phyloP scores from a whole-genome alignment of 2,329 filamentous ascomycete species.

The Coccinonectria pachysandricola region DNA sequence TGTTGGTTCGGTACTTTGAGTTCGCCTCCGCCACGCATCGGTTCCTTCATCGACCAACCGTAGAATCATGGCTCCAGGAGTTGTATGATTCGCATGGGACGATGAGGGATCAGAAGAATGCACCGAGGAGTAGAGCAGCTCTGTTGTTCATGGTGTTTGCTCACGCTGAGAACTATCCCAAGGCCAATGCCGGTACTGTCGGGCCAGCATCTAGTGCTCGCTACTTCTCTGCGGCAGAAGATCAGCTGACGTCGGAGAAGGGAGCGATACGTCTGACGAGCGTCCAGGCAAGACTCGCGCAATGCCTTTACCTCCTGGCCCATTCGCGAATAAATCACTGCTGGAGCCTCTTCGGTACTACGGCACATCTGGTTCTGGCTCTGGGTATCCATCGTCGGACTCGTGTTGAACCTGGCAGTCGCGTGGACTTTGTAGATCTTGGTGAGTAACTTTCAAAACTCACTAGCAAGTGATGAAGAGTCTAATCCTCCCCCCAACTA shows the following conservation, averaged over 20 bases:
- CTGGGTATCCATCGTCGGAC: constrained; percentile 29
- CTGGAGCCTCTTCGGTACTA: constrained; percentile 34
- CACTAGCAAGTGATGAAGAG: too few species aligned
- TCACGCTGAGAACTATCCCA: constrained; percentile 31
- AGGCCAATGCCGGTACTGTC: not conserved
- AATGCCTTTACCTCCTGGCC: constrained; percentile 31
- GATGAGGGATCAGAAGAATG: constrained; percentile 7
- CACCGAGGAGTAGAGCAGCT: constrained; percentile 21
- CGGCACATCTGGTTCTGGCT: constrained; percentile 26
- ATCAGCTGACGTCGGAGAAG: constrained; percentile 24
- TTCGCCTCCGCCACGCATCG: constrained; percentile 44
- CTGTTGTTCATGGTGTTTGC: constrained; percentile 40
- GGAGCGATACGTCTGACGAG: constrained; percentile 25
- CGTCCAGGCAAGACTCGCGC: constrained; percentile 27
- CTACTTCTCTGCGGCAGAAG: constrained; percentile 22
- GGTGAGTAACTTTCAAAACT: too few species aligned
- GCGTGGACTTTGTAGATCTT: constrained; percentile 24
- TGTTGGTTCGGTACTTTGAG: constrained; percentile 41
- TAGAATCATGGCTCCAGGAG: constrained; percentile 33
- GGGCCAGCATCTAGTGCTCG: too few species aligned
- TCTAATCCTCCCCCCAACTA: too few species aligned
- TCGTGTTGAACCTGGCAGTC: constrained; percentile 5
- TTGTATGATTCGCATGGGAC: constrained; percentile 21
- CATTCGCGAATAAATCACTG: constrained; percentile 34
- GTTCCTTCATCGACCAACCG: constrained; percentile 38